Evolutionary conservation across 371 early-diverging fungal genomes (phyloP).

Genomic region (Saksenaea oblongispora): DNA sequence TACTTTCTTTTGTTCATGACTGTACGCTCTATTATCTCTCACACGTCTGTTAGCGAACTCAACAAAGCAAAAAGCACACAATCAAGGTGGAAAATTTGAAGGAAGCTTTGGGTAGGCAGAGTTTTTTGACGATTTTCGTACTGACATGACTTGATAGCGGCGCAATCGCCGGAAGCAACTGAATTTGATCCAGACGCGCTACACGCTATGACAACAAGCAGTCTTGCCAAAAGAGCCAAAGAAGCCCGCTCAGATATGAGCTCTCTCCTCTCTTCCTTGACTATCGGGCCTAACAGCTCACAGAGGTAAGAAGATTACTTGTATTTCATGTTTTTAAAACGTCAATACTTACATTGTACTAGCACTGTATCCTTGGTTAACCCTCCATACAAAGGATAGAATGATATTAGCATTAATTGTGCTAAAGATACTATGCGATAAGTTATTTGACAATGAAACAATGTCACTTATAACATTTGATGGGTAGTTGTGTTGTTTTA

Average conservation of each 20-base stretch:
- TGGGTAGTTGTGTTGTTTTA: no score
- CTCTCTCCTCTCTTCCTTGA: conserved; percentile 43
- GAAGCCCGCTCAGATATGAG: conserved; percentile 37
- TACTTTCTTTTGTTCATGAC: not conserved
- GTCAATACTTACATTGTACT: conserved; percentile 15
- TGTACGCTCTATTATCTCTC: not conserved
- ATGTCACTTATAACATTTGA: no score
- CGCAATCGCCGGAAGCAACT: conserved; percentile 8
- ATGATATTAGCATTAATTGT: not conserved
- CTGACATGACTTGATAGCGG: not conserved
- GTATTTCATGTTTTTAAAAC: not conserved
- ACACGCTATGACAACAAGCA: conserved; percentile 20
- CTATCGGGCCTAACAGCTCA: conserved; percentile 16
- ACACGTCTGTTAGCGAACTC: conserved; percentile 17
- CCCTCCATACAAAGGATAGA: conserved; percentile 19
- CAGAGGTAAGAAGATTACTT: conserved; percentile 19
- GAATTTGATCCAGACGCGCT: conserved; percentile 11
- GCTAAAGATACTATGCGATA: no score
- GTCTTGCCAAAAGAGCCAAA: conserved; percentile 26
- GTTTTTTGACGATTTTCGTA: not conserved
- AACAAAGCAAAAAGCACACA: conserved; percentile 22
- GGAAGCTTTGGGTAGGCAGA: conserved; percentile 44
- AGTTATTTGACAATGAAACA: no score
- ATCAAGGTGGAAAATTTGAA: conserved; percentile 55
- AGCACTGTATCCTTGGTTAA: conserved; percentile 16